A percentile compares a stretch with the other conserved stretches of the same genome.
Evolutionary conservation across 2,329 filamentous ascomycete genomes (phyloP).

Genomic region (Cladosporium sp.): DNA sequence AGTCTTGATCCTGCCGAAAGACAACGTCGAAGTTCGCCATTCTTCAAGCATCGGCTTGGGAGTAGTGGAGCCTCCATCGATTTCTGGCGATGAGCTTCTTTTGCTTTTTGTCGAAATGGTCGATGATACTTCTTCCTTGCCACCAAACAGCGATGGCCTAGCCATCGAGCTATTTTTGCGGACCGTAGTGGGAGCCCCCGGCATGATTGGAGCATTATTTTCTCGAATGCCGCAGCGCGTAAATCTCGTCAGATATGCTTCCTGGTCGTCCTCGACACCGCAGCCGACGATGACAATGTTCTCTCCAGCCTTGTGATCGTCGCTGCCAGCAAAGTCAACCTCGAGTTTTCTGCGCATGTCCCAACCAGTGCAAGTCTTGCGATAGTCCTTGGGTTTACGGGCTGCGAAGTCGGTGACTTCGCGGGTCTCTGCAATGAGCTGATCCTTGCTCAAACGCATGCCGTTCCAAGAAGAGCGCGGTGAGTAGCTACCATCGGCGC

Average conservation of each 20-base stretch:
- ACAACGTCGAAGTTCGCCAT: constrained; percentile 62
- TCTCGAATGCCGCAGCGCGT: constrained; percentile 49
- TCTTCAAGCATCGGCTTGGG: constrained; percentile 47
- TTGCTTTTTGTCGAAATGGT: constrained; percentile 31
- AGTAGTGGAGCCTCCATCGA: constrained; percentile 25
- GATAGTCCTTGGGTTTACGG: constrained; percentile 72
- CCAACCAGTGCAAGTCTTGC: constrained; percentile 76
- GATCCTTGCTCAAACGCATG: constrained; percentile 66
- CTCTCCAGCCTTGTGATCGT: constrained; percentile 73
- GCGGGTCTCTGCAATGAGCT: constrained; percentile 69
- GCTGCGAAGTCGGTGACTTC: constrained; percentile 75
- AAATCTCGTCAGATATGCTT: constrained; percentile 53
- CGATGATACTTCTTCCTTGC: constrained; percentile 29
- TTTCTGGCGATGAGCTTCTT: constrained; percentile 23
- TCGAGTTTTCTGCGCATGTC: constrained; percentile 83
- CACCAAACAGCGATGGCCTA: constrained; percentile 45
- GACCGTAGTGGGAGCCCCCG: background rate
- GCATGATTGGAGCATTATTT: background rate
- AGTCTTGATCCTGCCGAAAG: constrained; percentile 56
- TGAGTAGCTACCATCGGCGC: constrained; percentile 68
- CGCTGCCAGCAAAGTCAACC: constrained; percentile 83
- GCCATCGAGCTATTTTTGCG: constrained; percentile 25
- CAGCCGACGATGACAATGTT: constrained; percentile 69
- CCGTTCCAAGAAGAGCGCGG: constrained; percentile 72
- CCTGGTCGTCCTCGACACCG: constrained; percentile 59